phyloP scores from a whole-genome alignment of 306 rosid genomes.

The Cucurbita ficifolia region DNA sequence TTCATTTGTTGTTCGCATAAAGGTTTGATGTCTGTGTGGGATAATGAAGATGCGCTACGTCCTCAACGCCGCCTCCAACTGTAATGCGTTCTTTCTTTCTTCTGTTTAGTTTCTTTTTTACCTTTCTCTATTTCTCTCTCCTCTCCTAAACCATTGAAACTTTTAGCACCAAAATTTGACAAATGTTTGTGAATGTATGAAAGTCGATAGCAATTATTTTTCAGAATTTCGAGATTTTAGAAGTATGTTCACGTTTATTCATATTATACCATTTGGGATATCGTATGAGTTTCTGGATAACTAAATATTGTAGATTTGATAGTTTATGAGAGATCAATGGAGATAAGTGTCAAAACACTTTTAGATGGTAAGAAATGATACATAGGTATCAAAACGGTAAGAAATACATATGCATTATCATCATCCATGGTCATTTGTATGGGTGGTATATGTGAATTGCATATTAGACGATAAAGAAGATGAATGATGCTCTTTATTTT shows the following conservation, averaged over 20 bases:
- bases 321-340: neutral
- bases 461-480: no score
- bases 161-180: neutral
- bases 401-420: no score
- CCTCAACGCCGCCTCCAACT: neutral
- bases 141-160: neutral
- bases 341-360: no score
- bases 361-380: no score
- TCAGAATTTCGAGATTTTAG: neutral
- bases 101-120: neutral
- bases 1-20: slow-evolving; percentile 86
- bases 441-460: no score
- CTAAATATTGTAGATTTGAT: neutral
- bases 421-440: no score
- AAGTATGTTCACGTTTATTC: neutral
- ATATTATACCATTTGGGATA: neutral
- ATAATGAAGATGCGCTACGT: neutral
- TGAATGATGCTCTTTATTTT: no score
- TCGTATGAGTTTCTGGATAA: neutral
- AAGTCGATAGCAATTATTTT: neutral
- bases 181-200: neutral
- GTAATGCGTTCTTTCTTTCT: neutral
- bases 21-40: slow-evolving; percentile 30
- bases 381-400: no score
- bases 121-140: neutral